Conservation (phyloP, 2,329 filamentous ascomycete species). For the Ceratocystiopsis brevicomis region DNA sequence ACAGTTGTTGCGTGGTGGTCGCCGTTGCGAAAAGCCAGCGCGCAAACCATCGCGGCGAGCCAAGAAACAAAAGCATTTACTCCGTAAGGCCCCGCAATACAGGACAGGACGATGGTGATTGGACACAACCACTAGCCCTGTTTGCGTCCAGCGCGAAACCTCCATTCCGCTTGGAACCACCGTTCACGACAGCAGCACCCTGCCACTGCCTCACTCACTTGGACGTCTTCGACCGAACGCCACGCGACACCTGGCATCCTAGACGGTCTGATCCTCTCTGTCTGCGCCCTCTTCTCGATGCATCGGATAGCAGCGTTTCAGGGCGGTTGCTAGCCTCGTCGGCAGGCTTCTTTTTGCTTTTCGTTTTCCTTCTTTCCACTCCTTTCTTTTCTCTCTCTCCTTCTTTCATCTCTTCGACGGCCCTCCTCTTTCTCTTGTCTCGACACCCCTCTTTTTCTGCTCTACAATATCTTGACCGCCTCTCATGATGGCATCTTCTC, state of each 20-base stretch:
- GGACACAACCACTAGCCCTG: no score
- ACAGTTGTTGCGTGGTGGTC: no score
- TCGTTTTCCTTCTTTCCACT: neutral
- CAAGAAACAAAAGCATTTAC: no score
- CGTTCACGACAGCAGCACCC: neutral
- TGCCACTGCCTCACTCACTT: neutral
- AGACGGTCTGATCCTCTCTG: neutral
- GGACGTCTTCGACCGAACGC: neutral
- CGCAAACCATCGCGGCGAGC: neutral
- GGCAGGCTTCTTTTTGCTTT: neutral
- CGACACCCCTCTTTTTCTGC: no score
- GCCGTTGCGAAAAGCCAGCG: no score
- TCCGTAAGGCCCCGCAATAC: no score
- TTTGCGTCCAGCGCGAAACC: neutral
- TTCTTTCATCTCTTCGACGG: neutral
- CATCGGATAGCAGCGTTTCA: neutral
- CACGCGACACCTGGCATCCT: neutral
- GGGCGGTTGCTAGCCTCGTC: neutral
- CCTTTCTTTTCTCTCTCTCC: neutral
- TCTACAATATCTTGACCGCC: neutral
- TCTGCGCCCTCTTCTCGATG: neutral
- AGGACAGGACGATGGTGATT: no score
- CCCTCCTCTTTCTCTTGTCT: neutral
- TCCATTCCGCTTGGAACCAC: neutral
- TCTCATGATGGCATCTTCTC: slow-evolving; percentile 5